Evolutionary conservation across 768 basidiomycete genomes (phyloP).

Genomic region (Boletus tylopilopsis): DNA sequence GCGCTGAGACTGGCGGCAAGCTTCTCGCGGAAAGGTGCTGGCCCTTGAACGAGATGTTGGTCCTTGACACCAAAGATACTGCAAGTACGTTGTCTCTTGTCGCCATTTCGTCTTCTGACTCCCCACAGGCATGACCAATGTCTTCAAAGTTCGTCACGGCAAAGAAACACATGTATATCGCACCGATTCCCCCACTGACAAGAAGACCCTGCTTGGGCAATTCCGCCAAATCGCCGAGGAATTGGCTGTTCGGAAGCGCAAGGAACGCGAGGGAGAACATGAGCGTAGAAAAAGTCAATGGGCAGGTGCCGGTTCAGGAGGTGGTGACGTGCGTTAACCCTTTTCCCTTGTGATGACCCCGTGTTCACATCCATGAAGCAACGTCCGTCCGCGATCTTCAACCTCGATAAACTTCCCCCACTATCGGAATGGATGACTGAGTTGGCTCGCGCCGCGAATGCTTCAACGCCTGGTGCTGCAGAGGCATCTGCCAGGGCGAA

Average conservation of each 20-base stretch:
- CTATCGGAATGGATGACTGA: slow-evolving; percentile 78
- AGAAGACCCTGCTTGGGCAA: slow-evolving; percentile 78
- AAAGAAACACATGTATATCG: slow-evolving; percentile 96
- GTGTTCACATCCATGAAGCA: slow-evolving; percentile 13
- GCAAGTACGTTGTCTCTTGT: slow-evolving; percentile 55
- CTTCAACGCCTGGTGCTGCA: slow-evolving; percentile 24
- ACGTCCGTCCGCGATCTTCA: slow-evolving; percentile 33
- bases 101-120: not conserved
- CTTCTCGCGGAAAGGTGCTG: slow-evolving; percentile 93
- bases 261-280: slow-evolving; percentile 92
- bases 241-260: slow-evolving; percentile 79
- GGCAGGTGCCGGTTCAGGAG: slow-evolving; percentile 41
- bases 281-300: slow-evolving; percentile 81
- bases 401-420: slow-evolving; percentile 45
- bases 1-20: slow-evolving; percentile 59
- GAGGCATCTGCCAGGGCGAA: slow-evolving; percentile 63
- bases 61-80: slow-evolving; percentile 94
- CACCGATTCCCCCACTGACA: slow-evolving; percentile 76
- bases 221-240: slow-evolving; percentile 95
- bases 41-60: slow-evolving; percentile 89
- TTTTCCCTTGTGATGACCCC: not conserved
- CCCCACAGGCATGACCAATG: slow-evolving; percentile 76
- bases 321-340: slow-evolving; percentile 36
- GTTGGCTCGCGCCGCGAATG: slow-evolving; percentile 53
- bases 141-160: slow-evolving; percentile 90